These are phyloP conservation scores for Ophiostoma triangulosporum DNA, from an alignment of 2,329 filamentous ascomycete species.

Conservation along the genomic window DNA sequence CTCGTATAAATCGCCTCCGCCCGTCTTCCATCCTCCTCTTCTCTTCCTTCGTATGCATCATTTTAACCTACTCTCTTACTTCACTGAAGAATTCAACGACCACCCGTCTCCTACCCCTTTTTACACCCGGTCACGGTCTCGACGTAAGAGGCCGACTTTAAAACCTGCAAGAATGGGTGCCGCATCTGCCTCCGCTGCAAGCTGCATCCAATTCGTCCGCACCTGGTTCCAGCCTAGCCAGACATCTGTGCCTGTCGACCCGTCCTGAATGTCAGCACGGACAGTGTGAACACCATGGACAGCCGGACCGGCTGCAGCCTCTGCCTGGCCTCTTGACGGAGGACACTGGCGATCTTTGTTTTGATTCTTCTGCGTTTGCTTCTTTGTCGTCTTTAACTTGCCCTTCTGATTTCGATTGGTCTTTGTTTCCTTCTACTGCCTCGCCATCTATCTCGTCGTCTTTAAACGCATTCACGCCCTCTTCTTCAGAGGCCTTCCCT, in stretches of 20 bases:
- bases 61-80: neutral
- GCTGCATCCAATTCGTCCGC: neutral
- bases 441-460: neutral
- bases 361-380: slow-evolving; percentile 7
- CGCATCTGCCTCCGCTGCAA: slow-evolving; percentile 2
- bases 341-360: neutral
- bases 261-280: slow-evolving; percentile 6
- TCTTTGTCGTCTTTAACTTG: neutral
- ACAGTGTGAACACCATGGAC: neutral
- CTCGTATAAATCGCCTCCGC: neutral
- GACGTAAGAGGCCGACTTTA: slow-evolving; percentile 10
- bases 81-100: neutral
- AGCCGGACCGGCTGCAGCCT: neutral
- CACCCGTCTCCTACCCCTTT: neutral
- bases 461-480: neutral
- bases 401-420: neutral
- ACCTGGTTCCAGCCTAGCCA: slow-evolving; percentile 10
- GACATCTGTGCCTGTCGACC: slow-evolving; percentile 6
- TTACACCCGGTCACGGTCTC: slow-evolving; percentile 4
- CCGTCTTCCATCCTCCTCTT: neutral
- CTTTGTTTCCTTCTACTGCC: neutral
- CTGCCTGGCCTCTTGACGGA: neutral
- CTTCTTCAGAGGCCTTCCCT: too few species aligned
- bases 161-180: slow-evolving; percentile 16
- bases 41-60: neutral